Percentiles rank a stretch among this genome's conserved stretches.
Evolutionary conservation across 2,329 filamentous ascomycete species (phyloP).

Genomic region (Emergomyces pasteurianus): DNA sequence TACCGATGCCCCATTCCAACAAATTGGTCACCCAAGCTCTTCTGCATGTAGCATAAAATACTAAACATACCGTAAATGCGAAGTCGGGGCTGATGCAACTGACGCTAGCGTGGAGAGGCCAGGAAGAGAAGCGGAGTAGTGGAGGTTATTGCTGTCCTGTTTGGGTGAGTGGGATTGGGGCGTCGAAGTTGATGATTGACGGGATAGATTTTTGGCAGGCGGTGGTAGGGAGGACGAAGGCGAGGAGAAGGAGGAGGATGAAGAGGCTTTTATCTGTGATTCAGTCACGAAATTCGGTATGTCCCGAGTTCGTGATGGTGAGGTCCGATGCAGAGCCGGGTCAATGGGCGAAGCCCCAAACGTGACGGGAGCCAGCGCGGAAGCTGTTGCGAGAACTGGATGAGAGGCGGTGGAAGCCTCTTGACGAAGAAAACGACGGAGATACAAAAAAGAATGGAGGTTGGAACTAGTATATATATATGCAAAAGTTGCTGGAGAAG

Average conservation of each 20-base stretch:
- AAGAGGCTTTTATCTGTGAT: slow-evolving; percentile 35
- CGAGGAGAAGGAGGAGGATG: slow-evolving; percentile 33
- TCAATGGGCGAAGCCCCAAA: slow-evolving; percentile 49
- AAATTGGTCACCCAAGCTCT: neutral
- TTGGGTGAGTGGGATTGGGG: slow-evolving; percentile 20
- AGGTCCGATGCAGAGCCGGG: slow-evolving; percentile 31
- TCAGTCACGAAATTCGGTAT: slow-evolving; percentile 28
- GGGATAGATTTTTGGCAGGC: slow-evolving; percentile 37
- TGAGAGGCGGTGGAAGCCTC: slow-evolving; percentile 16
- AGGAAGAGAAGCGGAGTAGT: slow-evolving; percentile 33
- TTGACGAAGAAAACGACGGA: neutral
- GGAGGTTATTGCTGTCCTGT: slow-evolving; percentile 16
- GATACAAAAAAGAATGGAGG: neutral
- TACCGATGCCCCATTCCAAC: neutral
- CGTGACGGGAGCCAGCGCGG: slow-evolving; percentile 47
- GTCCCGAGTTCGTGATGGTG: slow-evolving; percentile 32
- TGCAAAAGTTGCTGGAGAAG: neutral
- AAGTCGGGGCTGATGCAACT: slow-evolving; percentile 41
- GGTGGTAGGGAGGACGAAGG: slow-evolving; percentile 37
- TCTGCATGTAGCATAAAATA: slow-evolving; percentile 7
- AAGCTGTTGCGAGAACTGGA: slow-evolving; percentile 39
- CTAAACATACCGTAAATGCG: slow-evolving; percentile 39
- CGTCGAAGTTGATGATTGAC: slow-evolving; percentile 42
- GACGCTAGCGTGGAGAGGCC: slow-evolving; percentile 49
- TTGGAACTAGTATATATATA: neutral